Conservation (phyloP, 2,329 filamentous ascomycete species). For the Scytalidium lignicola region DNA sequence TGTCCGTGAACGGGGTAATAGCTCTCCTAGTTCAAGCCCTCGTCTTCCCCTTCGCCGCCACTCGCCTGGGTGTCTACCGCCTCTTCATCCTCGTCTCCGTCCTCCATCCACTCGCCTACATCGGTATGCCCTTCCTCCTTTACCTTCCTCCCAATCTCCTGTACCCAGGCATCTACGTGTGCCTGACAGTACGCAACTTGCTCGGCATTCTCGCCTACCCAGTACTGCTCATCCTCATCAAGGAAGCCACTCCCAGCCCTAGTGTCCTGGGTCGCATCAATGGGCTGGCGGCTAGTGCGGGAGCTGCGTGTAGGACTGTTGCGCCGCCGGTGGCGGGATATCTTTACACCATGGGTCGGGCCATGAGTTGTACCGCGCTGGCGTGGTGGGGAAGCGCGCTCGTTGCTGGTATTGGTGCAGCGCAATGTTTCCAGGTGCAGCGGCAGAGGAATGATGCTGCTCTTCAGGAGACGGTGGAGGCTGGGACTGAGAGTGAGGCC, state of each 20-base stretch:
- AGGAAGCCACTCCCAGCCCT: conserved; percentile 55
- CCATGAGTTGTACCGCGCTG: conserved; percentile 53
- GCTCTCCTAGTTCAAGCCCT: conserved; percentile 55
- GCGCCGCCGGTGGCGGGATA: conserved; percentile 61
- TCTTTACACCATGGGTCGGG: conserved; percentile 56
- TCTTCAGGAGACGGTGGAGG: conserved; percentile 7
- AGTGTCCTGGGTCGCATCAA: conserved; percentile 59
- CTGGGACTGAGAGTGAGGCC: not conserved
- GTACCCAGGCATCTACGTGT: conserved; percentile 53
- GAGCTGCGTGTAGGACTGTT: conserved; percentile 62
- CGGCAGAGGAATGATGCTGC: conserved; percentile 10
- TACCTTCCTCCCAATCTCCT: conserved; percentile 45
- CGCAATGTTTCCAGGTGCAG: conserved; percentile 49
- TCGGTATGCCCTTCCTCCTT: conserved; percentile 54
- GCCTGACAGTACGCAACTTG: conserved; percentile 51
- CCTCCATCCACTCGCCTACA: conserved; percentile 57
- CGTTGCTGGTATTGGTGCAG: conserved; percentile 49
- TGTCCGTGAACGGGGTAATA: conserved; percentile 54
- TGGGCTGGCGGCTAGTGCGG: conserved; percentile 59
- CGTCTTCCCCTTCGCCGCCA: conserved; percentile 56
- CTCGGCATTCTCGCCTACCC: conserved; percentile 60
- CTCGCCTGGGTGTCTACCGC: conserved; percentile 52
- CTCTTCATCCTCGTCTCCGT: conserved; percentile 51
- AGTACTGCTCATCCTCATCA: conserved; percentile 61
- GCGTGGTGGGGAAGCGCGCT: conserved; percentile 60